Evolutionary conservation across 208 protist genomes (phyloP), one percentile per base, ranked within the genome.

Genomic region (Trypanosoma vivax): DNA sequence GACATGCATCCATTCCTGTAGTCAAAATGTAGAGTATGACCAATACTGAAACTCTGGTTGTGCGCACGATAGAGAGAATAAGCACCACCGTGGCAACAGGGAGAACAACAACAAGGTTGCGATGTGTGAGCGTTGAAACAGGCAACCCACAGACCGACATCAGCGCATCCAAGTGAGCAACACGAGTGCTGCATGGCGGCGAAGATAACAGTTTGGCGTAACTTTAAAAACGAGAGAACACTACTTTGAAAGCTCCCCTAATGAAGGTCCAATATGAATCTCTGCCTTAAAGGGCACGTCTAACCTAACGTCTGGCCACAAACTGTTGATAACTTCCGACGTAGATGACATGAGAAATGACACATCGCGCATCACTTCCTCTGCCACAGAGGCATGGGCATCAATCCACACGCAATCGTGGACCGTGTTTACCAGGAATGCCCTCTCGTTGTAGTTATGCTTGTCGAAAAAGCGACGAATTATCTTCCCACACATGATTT

Each of bases 321-420:
- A 56, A 29, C 69, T 64, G 24, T 67, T 66, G 28, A 93, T 87
- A 7, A 79, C 69, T 39, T 85, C 60, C 41, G 87, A 76, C 14
- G 86, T 90, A 50, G 73, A 73, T 0, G 74, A 73, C 83, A 94
- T 83, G 14, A 92, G 73, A 14, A 55, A 38, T 9, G 69, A 52
- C 9, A 94, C 52, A 54, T 92, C 83, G 33, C 70, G 49, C 59
- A 65, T 72, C 19, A 94, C 83, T 67, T 88, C 68, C 16, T 85
- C 74, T 24, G 75, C 83, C 13, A 91, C 88, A 1, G 70, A 79
- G 46, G 60, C 43, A 56, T 95, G 88, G 39, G 74, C 75, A 65
- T 95, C 88, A 46, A 95, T 78, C 88, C 84, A 92, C 13, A 95
- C 84, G 60, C 85, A 93, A 67, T 95, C 88, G 65, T 95, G 88